Evolutionary conservation across 1,139 yeast species (phyloP).

Genomic region (Hyphopichia wangnamkhiaoensis): DNA sequence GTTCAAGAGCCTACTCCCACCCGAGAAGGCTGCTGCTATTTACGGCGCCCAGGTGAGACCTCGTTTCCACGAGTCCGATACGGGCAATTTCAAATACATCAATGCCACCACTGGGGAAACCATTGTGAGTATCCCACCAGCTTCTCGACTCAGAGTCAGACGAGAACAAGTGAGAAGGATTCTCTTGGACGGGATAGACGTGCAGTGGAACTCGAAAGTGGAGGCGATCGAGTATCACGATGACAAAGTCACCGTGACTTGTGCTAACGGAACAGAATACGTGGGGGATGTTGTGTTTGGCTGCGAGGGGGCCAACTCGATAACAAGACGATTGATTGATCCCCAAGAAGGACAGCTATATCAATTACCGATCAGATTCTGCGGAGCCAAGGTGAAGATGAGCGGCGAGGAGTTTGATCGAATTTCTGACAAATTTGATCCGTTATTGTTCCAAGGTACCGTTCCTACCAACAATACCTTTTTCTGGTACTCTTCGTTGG

Average conservation of each 20-base stretch:
- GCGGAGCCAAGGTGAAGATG: slow-evolving; percentile 24
- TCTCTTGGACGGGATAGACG: slow-evolving; percentile 21
- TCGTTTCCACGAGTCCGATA: slow-evolving; percentile 21
- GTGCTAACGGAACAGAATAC: slow-evolving; percentile 19
- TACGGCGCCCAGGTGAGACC: slow-evolving; percentile 26
- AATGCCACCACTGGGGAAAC: slow-evolving; percentile 25
- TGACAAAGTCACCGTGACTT: slow-evolving; percentile 15
- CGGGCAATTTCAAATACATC: slow-evolving; percentile 26
- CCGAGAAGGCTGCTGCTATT: slow-evolving; percentile 14
- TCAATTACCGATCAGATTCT: slow-evolving; percentile 25
- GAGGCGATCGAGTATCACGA: slow-evolving; percentile 9
- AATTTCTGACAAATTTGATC: slow-evolving; percentile 21
- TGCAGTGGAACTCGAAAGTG: slow-evolving; percentile 24
- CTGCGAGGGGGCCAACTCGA: slow-evolving; percentile 26
- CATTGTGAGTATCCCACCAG: slow-evolving; percentile 26
- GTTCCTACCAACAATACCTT: slow-evolving; percentile 22
- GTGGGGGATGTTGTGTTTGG: slow-evolving; percentile 22
- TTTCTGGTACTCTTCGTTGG: slow-evolving; percentile 27
- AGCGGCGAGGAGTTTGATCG: slow-evolving; percentile 17
- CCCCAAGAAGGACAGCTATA: slow-evolving; percentile 18
- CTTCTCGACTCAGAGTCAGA: slow-evolving; percentile 24
- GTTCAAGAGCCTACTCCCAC: slow-evolving; percentile 20
- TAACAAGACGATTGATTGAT: slow-evolving; percentile 18
- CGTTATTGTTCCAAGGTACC: slow-evolving; percentile 29
- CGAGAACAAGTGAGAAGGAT: slow-evolving; percentile 25